These are phyloP conservation scores for Stephania japonica DNA, from an alignment of 164 flowering plant genomes.

Conservation along the genomic window DNA sequence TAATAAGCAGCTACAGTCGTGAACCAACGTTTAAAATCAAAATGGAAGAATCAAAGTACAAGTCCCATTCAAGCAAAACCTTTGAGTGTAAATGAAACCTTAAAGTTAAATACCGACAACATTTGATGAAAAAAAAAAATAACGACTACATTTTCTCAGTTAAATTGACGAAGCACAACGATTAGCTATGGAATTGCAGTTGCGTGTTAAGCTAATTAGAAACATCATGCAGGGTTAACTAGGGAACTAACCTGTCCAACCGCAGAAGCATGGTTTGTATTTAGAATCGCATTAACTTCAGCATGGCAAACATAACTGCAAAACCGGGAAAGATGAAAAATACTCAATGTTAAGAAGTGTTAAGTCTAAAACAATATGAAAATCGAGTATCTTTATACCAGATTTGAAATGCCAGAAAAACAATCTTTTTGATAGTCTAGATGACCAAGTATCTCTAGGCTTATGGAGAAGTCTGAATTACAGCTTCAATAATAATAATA, in stretches of 20 bases:
- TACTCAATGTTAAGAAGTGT: background rate
- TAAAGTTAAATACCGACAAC: background rate
- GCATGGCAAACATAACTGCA: conserved; percentile 93
- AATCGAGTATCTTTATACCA: background rate
- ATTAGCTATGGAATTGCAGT: background rate
- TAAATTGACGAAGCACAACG: background rate
- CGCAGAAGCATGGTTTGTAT: conserved; percentile 93
- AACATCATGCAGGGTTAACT: background rate
- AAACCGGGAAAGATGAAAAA: conserved; percentile 5
- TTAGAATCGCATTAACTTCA: conserved; percentile 92
- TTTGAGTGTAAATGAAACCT: background rate
- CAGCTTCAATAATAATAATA: too few relatives aligned
- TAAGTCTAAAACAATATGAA: background rate
- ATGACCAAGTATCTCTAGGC: too few relatives aligned
- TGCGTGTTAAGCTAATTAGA: background rate
- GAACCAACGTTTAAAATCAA: background rate
- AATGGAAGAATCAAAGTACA: background rate
- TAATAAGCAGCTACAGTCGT: background rate
- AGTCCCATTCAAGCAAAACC: background rate
- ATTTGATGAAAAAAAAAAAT: background rate
- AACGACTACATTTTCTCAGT: background rate
- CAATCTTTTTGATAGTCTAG: too few relatives aligned
- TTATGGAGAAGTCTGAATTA: too few relatives aligned
- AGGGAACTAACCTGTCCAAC: conserved; percentile 64
- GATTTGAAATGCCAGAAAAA: background rate